Percentiles rank a stretch among this genome's conserved stretches.
Evolutionary conservation across 1,284 basidiomycete genomes (phyloP).

Genomic region (Vanrija sp.): DNA sequence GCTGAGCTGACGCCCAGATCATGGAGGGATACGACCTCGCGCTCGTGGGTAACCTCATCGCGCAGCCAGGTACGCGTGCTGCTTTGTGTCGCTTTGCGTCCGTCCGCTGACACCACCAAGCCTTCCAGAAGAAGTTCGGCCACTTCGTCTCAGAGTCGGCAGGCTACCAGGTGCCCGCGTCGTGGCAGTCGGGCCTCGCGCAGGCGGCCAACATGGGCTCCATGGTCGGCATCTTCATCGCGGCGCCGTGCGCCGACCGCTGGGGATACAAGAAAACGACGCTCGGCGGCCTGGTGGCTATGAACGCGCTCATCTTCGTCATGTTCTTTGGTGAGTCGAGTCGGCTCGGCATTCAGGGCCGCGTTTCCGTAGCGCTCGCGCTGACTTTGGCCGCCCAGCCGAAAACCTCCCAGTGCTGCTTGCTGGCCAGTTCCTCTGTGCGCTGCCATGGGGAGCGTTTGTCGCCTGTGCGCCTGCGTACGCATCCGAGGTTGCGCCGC

Average conservation of each 20-base stretch:
- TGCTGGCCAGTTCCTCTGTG: conserved; percentile 19
- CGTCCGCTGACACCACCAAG: neutral
- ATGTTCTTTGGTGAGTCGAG: conserved; percentile 31
- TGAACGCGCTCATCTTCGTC: conserved; percentile 27
- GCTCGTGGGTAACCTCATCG: conserved; percentile 34
- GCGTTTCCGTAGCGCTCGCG: no score
- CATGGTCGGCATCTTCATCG: conserved; percentile 40
- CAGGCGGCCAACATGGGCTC: conserved; percentile 32
- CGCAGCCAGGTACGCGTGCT: neutral
- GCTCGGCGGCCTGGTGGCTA: conserved; percentile 19
- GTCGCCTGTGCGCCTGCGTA: neutral
- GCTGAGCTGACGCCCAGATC: conserved; percentile 9
- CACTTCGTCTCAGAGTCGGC: conserved; percentile 10
- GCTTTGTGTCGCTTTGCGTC: no score
- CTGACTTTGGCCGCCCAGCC: no score
- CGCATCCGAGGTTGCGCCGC: conserved; percentile 22
- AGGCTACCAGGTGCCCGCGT: conserved; percentile 23
- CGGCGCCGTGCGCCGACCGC: conserved; percentile 28
- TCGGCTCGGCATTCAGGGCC: no score
- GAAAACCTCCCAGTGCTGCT: conserved; percentile 22
- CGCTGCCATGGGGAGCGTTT: conserved; percentile 31
- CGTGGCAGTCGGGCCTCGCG: conserved; percentile 35
- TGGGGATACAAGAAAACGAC: conserved; percentile 36
- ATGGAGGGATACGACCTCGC: conserved; percentile 22
- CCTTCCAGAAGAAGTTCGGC: conserved; percentile 15